Percentiles rank a stretch among this genome's conserved stretches.
Evolutionary conservation across 352 stramenopile genomes (phyloP).

Genomic region (Peronospora destructor): DNA sequence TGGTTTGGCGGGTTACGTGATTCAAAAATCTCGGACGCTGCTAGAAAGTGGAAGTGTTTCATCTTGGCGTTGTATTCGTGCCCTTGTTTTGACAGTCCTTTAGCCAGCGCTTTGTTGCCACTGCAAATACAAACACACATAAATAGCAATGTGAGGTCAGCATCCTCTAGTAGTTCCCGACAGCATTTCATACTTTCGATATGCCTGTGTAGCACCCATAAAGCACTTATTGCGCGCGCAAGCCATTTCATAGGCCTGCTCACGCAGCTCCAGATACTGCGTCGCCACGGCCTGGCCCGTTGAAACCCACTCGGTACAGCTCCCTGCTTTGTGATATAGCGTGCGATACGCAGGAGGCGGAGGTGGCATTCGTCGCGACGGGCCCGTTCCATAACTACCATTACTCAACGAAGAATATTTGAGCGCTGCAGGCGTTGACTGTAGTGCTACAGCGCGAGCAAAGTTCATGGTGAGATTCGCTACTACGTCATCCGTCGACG

Average conservation of each 20-base stretch:
- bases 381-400: conserved; percentile 15
- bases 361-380: conserved; percentile 15
- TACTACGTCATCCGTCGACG: conserved; percentile 22
- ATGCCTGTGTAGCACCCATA: conserved; percentile 79
- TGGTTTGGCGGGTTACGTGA: conserved; percentile 66
- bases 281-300: conserved; percentile 49
- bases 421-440: conserved; percentile 19
- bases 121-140: conserved; percentile 27
- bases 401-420: conserved; percentile 1
- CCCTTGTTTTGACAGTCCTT: conserved; percentile 64
- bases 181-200: conserved; percentile 46
- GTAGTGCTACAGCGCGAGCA: conserved; percentile 62
- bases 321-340: conserved; percentile 53
- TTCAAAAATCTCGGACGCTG: conserved; percentile 74
- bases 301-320: conserved; percentile 48
- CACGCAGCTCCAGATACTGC: conserved; percentile 72
- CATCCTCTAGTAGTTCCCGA: background rate
- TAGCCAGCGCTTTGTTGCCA: conserved; percentile 68
- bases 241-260: conserved; percentile 72
- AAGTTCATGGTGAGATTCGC: conserved; percentile 65
- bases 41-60: conserved; percentile 75
- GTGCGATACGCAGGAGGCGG: conserved; percentile 26
- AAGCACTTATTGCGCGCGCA: conserved; percentile 84
- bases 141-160: conserved; percentile 10
- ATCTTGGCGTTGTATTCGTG: conserved; percentile 81